Percentiles rank a stretch among this genome's conserved stretches.
phyloP scores from a whole-genome alignment of 1,284 basidiomycete genomes.

The Schizophyllum amplum region DNA sequence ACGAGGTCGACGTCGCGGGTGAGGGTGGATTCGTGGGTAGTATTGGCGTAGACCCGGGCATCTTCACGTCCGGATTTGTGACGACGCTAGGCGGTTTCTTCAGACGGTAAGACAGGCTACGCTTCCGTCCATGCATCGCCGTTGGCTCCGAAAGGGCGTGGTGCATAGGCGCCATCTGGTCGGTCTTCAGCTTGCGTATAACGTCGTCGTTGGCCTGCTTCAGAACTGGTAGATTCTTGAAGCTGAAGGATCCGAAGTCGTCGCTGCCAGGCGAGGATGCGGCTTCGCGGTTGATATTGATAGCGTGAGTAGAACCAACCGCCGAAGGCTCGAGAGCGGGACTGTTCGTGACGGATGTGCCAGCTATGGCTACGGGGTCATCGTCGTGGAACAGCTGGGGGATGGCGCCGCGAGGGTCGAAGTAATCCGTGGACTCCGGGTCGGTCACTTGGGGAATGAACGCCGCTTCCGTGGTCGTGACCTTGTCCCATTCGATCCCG shows the following conservation, averaged over 20 bases:
- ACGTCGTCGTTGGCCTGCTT: conserved; percentile 99
- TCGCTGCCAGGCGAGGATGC: conserved; percentile 52
- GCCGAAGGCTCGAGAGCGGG: conserved; percentile 30
- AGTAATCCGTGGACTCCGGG: conserved; percentile 98
- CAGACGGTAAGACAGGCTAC: conserved; percentile 65
- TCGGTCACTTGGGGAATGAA: conserved; percentile 96
- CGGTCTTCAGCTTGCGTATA: conserved; percentile 88
- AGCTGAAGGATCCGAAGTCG: conserved; percentile 97
- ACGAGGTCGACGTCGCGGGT: conserved; percentile 88
- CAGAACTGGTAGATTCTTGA: conserved; percentile 94
- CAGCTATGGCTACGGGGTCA: conserved; percentile 47
- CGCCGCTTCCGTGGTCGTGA: conserved; percentile 83
- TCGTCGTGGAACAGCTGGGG: conserved; percentile 86
- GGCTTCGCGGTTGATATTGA: conserved; percentile 35
- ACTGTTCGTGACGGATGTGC: conserved; percentile 39
- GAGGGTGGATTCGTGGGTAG: conserved; percentile 66
- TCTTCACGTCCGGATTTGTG: conserved; percentile 56
- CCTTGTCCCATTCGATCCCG: conserved; percentile 89
- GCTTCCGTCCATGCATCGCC: conserved; percentile 49
- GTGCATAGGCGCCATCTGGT: conserved; percentile 65
- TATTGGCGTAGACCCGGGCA: conserved; percentile 8
- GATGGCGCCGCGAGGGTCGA: conserved; percentile 90
- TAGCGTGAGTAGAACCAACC: conserved; percentile 40
- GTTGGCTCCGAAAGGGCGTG: conserved; percentile 65
- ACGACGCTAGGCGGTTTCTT: conserved; percentile 76